phyloP scores from a whole-genome alignment of 73 alveolate species.

The Tetrahymena borealis region DNA sequence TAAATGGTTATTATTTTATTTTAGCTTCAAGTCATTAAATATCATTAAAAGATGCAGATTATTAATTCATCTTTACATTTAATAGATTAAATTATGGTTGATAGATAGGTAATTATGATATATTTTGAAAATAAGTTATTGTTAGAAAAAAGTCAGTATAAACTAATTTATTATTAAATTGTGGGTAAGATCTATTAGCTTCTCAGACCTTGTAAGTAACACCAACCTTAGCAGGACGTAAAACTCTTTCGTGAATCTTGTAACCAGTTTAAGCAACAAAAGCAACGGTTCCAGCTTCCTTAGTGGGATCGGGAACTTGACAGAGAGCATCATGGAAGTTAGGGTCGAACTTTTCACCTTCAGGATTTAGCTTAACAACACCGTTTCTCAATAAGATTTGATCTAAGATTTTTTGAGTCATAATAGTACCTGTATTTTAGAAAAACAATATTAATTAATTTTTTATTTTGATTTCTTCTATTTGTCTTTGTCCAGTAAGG shows the following conservation, averaged over 20 bases:
- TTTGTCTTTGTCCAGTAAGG: too few species aligned
- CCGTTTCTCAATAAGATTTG: constrained; percentile 49
- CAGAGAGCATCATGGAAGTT: constrained; percentile 78
- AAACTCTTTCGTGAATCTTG: constrained; percentile 66
- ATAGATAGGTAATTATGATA: too few species aligned
- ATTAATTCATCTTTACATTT: too few species aligned
- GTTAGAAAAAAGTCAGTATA: background rate
- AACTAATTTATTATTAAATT: background rate
- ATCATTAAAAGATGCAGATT: too few species aligned
- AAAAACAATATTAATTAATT: background rate
- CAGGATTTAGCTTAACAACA: constrained; percentile 59
- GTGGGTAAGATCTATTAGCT: too few species aligned
- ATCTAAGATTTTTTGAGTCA: constrained; percentile 66
- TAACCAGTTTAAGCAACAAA: constrained; percentile 68
- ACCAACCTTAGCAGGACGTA: constrained; percentile 84
- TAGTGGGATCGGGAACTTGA: constrained; percentile 57
- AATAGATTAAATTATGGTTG: too few species aligned
- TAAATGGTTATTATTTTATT: too few species aligned
- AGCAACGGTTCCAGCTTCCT: constrained; percentile 55
- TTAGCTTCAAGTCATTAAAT: too few species aligned
- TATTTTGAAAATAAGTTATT: background rate
- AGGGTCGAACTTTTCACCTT: constrained; percentile 76
- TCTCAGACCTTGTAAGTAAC: constrained; percentile 10
- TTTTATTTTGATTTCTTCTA: too few species aligned
- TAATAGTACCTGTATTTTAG: constrained; percentile 40